Conservation (phyloP, 1,284 basidiomycete species). For the Naganishia sp. region DNA sequence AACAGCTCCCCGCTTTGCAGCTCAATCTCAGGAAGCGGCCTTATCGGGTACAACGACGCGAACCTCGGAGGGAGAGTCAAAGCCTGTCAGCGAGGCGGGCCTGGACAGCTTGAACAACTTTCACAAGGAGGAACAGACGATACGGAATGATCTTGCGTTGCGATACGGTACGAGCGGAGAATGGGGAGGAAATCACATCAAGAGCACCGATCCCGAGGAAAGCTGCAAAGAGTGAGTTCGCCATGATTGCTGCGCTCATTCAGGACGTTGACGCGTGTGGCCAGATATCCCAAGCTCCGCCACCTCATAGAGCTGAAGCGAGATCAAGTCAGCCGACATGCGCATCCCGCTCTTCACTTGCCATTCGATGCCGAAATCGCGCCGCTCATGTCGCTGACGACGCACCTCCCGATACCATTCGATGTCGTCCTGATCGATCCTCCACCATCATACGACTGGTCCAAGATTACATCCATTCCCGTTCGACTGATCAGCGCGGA, state of each 20-base stretch:
- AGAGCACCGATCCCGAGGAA: constrained; percentile 77
- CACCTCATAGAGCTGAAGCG: constrained; percentile 77
- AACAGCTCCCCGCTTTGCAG: constrained; percentile 1
- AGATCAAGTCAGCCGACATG: constrained; percentile 39
- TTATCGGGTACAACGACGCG: background rate
- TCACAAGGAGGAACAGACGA: constrained; percentile 70
- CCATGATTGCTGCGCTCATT: background rate
- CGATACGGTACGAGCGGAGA: constrained; percentile 85
- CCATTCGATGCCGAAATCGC: constrained; percentile 35
- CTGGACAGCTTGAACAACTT: constrained; percentile 7
- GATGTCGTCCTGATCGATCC: constrained; percentile 93
- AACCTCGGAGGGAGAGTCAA: constrained; percentile 6
- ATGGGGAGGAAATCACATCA: constrained; percentile 87
- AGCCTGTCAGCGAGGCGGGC: constrained; percentile 4
- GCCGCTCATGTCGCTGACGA: constrained; percentile 28
- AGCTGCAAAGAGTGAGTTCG: constrained; percentile 86
- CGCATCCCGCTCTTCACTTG: constrained; percentile 49
- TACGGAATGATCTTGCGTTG: constrained; percentile 91
- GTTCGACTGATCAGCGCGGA: constrained; percentile 83
- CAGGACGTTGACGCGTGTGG: no score
- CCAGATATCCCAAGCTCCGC: constrained; percentile 86
- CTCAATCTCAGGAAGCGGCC: background rate
- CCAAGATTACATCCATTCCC: constrained; percentile 75
- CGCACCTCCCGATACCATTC: constrained; percentile 60
- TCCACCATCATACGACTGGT: constrained; percentile 75